Percentiles rank a stretch among this genome's conserved stretches.
Conservation (phyloP, 371 early-diverging fungal species). For the Parasitella parasitica region DNA sequence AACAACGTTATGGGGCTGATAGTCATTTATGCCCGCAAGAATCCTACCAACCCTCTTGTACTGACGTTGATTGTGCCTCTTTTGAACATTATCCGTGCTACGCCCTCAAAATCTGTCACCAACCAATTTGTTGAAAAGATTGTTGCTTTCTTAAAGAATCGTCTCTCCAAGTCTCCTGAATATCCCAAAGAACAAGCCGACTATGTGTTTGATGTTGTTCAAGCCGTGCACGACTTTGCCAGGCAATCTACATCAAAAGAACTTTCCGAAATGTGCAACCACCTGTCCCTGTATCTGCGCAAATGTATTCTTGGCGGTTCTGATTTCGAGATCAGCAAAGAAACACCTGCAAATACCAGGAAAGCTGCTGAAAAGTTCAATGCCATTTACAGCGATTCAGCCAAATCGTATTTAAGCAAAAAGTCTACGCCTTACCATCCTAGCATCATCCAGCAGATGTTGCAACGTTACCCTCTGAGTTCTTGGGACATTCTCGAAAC, state of each 20-base stretch:
- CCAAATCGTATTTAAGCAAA: conserved; percentile 66
- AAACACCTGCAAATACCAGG: conserved; percentile 35
- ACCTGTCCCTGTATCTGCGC: conserved; percentile 52
- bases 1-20: conserved; percentile 83
- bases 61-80: conserved; percentile 70
- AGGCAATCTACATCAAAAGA: conserved; percentile 49
- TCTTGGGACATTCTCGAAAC: conserved; percentile 62
- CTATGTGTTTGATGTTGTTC: conserved; percentile 58
- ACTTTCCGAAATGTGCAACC: conserved; percentile 47
- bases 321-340: conserved; percentile 41
- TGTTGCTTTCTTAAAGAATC: conserved; percentile 58
- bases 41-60: conserved; percentile 70
- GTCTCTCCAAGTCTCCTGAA: conserved; percentile 63
- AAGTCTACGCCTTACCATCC: conserved; percentile 68
- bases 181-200: conserved; percentile 59
- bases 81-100: conserved; percentile 58
- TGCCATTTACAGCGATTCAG: conserved; percentile 51
- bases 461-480: conserved; percentile 62
- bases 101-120: conserved; percentile 52
- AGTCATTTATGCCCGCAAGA: conserved; percentile 72
- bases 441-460: conserved; percentile 63
- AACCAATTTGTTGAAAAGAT: conserved; percentile 73
- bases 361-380: conserved; percentile 29
- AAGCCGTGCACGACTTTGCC: conserved; percentile 72
- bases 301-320: conserved; percentile 57